Percentiles rank a stretch among this genome's conserved stretches.
These are phyloP conservation scores for Tothia fuscella DNA, from an alignment of 2,329 filamentous ascomycete genomes.

Conservation along the genomic window DNA sequence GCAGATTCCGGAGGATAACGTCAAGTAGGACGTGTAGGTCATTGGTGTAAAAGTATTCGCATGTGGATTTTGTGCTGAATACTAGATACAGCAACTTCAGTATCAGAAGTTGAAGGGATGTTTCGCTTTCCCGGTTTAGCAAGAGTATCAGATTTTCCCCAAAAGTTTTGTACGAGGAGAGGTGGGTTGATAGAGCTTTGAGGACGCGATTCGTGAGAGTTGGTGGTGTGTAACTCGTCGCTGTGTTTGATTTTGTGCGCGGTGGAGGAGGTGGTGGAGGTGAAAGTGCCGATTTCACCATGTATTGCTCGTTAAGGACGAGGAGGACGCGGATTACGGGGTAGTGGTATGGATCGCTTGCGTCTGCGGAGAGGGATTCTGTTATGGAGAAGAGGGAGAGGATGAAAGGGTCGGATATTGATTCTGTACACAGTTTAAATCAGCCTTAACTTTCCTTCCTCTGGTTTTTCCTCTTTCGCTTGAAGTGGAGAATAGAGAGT, in stretches of 20 bases:
- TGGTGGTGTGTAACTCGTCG: slow-evolving; percentile 22
- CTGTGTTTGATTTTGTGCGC: slow-evolving; percentile 18
- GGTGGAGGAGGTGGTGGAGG: slow-evolving; percentile 22
- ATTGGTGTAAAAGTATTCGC: slow-evolving; percentile 98
- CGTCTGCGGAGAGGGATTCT: slow-evolving; percentile 76
- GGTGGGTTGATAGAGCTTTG: slow-evolving; percentile 74
- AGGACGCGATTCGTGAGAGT: slow-evolving; percentile 84
- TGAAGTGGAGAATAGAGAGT: background rate
- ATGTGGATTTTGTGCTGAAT: slow-evolving; percentile 82
- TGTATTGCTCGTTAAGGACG: slow-evolving; percentile 96
- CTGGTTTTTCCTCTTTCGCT: too few species aligned
- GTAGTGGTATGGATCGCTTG: slow-evolving; percentile 89
- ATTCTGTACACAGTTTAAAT: too few species aligned
- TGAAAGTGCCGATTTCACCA: slow-evolving; percentile 49
- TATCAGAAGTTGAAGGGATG: slow-evolving; percentile 88
- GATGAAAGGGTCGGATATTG: slow-evolving; percentile 66
- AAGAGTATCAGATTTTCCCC: slow-evolving; percentile 95
- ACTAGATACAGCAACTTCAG: slow-evolving; percentile 90
- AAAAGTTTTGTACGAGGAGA: slow-evolving; percentile 78
- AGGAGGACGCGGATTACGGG: slow-evolving; percentile 89
- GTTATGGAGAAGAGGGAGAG: slow-evolving; percentile 75
- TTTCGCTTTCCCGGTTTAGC: slow-evolving; percentile 86
- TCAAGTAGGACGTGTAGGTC: slow-evolving; percentile 89
- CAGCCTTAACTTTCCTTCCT: slow-evolving; percentile 1
- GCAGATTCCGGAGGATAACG: slow-evolving; percentile 91